Base-by-base conservation (phyloP, 495 filamentous ascomycete genomes). In the Lasiosphaeria hispida region DNA sequence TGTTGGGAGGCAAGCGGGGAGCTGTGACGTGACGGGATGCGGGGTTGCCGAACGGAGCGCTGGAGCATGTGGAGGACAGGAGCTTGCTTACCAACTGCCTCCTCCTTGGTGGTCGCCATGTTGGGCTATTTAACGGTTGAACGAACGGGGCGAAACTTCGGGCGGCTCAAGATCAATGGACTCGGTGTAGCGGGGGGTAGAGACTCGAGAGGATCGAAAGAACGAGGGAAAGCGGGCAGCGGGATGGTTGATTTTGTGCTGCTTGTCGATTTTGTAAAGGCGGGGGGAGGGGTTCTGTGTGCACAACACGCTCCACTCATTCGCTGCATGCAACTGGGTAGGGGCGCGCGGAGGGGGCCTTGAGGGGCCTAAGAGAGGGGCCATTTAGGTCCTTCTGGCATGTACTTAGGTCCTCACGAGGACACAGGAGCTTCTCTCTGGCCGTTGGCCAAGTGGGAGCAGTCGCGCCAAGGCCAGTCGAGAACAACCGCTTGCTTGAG, bases 51-150 rank as follows among this genome's bases (percentile, higher is more conserved):
- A 5, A 30, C 15, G 37, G 49, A 47, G 53, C 40, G 55, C 57
- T 40, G 41, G 13, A 54, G 38, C 33, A 48, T 18, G 42, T 33
- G 44, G 41, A 38, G 58, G 6, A 43, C 19, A 18, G 53, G 38
- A 3, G 15, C 9, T 40, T 15, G 73, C 76, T 64, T 64, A 78
- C 76, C 76, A 30, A 73, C 67, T 55, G 72, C 71, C 58, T 72
- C 69, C 65, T 77, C 67, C 36, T 61, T 45, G 49, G 71, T 69
- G 64, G 68, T 61, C 55, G 72, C 69, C 72, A 74, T 74, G 19
- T 53, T 70, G 63, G 43, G 18, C 43, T 53, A 45, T 14, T 48
- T 62, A 43, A 30, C 33, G 30, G 48, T 50, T 17, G 55, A 47
- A 48, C 44, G 48, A 53, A 14, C 17, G 52, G 23, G 38, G 23